These are phyloP conservation scores for Echria macrotheca DNA, from an alignment of 495 filamentous ascomycete genomes.

Conservation along the genomic window DNA sequence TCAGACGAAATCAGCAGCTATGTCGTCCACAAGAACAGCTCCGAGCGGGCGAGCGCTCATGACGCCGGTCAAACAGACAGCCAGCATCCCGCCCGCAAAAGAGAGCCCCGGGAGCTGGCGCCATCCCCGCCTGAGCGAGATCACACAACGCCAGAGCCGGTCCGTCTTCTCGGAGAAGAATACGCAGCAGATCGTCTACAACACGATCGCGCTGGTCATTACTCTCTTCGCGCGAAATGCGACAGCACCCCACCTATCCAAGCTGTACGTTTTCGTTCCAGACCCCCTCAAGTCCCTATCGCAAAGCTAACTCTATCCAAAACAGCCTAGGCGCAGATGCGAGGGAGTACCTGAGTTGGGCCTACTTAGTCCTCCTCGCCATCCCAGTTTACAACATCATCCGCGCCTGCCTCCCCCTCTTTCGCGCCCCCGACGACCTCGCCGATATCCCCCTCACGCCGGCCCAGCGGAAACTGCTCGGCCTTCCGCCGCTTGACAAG, in stretches of 20 bases:
- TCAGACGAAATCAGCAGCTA: conserved; percentile 3
- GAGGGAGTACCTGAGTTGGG: conserved; percentile 33
- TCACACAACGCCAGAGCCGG: conserved; percentile 66
- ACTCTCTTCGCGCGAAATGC: too few species aligned
- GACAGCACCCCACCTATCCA: too few species aligned
- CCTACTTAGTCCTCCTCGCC: conserved; percentile 40
- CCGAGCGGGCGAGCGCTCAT: conserved; percentile 19
- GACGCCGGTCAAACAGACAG: conserved; percentile 40
- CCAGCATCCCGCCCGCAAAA: conserved; percentile 29
- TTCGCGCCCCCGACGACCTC: conserved; percentile 66
- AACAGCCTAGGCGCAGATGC: neutral
- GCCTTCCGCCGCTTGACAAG: conserved; percentile 65
- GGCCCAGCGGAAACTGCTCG: conserved; percentile 76
- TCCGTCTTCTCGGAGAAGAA: conserved; percentile 68
- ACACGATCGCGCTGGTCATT: conserved; percentile 48
- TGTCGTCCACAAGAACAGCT: conserved; percentile 15
- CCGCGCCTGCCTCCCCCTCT: conserved; percentile 60
- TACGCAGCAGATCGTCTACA: conserved; percentile 58
- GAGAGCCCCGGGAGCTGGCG: conserved; percentile 73
- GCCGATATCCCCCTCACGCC: conserved; percentile 88
- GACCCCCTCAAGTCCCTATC: neutral
- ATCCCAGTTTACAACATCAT: conserved; percentile 56
- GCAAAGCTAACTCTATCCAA: neutral
- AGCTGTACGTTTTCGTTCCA: conserved; percentile 21
- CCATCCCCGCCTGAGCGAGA: conserved; percentile 76